These are phyloP conservation scores for Canariomyces notabilis DNA, from an alignment of 2,329 filamentous ascomycete species.

Conservation along the genomic window DNA sequence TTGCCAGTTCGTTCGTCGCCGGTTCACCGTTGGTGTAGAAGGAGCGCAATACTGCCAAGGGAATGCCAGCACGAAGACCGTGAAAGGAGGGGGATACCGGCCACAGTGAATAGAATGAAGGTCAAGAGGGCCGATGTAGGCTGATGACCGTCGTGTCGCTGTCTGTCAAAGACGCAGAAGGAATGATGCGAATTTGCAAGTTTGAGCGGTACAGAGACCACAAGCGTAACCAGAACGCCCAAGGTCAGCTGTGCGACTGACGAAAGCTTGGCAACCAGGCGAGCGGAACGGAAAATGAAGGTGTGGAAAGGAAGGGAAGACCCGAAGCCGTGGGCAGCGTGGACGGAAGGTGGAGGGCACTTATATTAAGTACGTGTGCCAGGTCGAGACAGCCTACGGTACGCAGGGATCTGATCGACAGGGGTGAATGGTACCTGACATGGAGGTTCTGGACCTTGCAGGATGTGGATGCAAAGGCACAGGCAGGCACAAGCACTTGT, in stretches of 20 bases:
- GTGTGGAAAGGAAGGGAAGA: constrained; percentile 14
- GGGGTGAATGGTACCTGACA: constrained; percentile 1
- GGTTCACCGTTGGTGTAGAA: constrained; percentile 2
- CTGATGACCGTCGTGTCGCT: constrained; percentile 15
- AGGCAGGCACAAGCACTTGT: background rate
- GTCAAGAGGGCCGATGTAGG: constrained; percentile 17
- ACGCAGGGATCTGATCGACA: background rate
- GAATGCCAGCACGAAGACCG: constrained; percentile 23
- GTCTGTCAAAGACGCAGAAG: constrained; percentile 51
- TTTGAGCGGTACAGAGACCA: constrained; percentile 16
- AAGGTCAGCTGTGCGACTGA: constrained; percentile 17
- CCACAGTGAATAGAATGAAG: constrained; percentile 15
- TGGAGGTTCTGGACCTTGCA: constrained; percentile 9
- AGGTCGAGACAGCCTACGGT: background rate
- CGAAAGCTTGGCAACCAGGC: constrained; percentile 22
- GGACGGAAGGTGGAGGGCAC: constrained; percentile 9
- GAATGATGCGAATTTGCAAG: constrained; percentile 33
- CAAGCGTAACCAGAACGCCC: constrained; percentile 13
- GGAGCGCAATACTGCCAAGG: constrained; percentile 11
- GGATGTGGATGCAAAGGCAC: background rate
- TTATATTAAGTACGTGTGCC: constrained; percentile 4
- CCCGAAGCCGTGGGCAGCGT: constrained; percentile 13
- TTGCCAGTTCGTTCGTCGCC: constrained; percentile 2
- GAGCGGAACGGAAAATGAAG: constrained; percentile 6
- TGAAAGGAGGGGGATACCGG: constrained; percentile 21